Conservation (phyloP, 169 alveolate species). For the Besnoitia besnoiti region DNA sequence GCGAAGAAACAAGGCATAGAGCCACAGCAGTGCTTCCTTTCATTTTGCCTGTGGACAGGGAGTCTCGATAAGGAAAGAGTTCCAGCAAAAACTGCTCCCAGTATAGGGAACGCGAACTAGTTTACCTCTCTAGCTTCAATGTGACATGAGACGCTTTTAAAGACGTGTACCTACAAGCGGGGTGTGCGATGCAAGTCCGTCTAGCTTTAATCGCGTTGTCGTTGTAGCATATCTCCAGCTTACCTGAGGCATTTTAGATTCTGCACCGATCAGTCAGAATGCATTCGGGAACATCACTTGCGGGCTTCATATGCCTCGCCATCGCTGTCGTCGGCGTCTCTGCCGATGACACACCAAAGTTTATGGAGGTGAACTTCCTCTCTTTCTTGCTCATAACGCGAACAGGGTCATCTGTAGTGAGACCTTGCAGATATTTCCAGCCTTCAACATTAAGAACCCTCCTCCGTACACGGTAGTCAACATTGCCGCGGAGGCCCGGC, state of each 20-base stretch:
- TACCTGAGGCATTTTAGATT: neutral
- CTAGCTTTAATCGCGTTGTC: neutral
- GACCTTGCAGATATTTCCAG: neutral
- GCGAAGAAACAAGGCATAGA: neutral
- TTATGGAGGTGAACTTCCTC: neutral
- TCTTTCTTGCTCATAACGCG: neutral
- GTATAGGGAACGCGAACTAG: neutral
- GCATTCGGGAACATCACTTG: neutral
- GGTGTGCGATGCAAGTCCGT: neutral
- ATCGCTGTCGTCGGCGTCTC: neutral
- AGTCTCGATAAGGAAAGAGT: neutral
- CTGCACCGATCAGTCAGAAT: neutral
- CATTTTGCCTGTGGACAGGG: neutral
- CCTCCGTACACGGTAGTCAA: slow-evolving; percentile 61
- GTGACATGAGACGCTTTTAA: neutral
- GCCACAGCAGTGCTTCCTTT: slow-evolving; percentile 12
- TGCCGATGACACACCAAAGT: neutral
- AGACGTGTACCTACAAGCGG: neutral
- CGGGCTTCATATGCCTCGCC: neutral
- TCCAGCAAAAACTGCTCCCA: neutral
- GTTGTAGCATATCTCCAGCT: neutral
- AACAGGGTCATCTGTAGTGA: neutral
- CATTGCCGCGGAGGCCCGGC: slow-evolving; percentile 57
- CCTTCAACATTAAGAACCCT: slow-evolving; percentile 31
- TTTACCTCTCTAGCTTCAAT: no score